These are phyloP conservation scores for Phytophthora lateralis DNA, from an alignment of 352 stramenopile species.

Conservation along the genomic window DNA sequence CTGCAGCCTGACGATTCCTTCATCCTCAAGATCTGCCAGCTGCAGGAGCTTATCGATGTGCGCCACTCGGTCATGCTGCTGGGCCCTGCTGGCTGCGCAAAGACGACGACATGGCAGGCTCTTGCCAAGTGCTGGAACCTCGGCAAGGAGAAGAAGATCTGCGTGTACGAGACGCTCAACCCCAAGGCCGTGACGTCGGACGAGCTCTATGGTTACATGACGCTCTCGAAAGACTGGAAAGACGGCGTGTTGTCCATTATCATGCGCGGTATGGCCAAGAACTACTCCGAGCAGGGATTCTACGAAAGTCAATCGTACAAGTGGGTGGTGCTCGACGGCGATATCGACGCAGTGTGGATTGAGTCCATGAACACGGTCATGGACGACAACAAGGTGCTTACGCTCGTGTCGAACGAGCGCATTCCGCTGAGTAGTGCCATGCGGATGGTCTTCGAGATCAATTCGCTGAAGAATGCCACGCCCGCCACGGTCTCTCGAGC, in stretches of 20 bases:
- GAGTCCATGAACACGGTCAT: constrained; percentile 98
- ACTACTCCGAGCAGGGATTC: constrained; percentile 91
- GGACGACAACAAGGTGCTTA: constrained; percentile 97
- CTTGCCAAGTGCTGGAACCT: constrained; percentile 89
- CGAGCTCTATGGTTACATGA: constrained; percentile 95
- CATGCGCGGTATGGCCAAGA: constrained; percentile 92
- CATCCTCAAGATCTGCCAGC: constrained; percentile 87
- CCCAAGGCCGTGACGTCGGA: constrained; percentile 90
- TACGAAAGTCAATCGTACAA: constrained; percentile 95
- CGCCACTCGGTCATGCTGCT: constrained; percentile 90
- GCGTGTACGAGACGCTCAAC: constrained; percentile 90
- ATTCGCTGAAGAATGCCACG: constrained; percentile 89
- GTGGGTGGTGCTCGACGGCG: constrained; percentile 87
- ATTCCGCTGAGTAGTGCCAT: constrained; percentile 85
- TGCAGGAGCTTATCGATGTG: constrained; percentile 89
- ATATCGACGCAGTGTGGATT: constrained; percentile 91
- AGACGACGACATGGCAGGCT: constrained; percentile 87
- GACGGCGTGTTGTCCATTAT: constrained; percentile 90
- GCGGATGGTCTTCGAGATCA: constrained; percentile 93
- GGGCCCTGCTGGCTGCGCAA: constrained; percentile 80
- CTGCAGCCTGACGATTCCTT: constrained; percentile 88
- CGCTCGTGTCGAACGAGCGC: constrained; percentile 89
- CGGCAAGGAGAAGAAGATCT: constrained; percentile 89
- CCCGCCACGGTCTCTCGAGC: constrained; percentile 86
- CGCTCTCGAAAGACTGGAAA: constrained; percentile 90